Conservation (phyloP, 2,329 filamentous ascomycete genomes). For the Paraconiothyrium brasiliense region DNA sequence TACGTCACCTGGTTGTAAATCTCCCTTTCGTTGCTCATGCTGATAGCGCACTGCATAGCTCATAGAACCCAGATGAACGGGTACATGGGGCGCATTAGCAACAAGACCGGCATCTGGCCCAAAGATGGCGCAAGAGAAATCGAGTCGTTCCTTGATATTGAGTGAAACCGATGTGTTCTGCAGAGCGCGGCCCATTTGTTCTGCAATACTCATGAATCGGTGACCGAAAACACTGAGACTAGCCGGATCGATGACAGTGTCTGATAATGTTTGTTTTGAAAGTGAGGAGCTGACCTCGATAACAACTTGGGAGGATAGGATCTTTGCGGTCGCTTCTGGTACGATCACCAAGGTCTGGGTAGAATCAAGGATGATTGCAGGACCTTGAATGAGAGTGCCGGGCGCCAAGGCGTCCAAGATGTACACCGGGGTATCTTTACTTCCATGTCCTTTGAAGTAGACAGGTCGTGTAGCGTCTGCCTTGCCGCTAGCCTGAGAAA, state of each 20-base stretch:
- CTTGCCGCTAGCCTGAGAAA: not conserved
- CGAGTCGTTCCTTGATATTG: constrained; percentile 55
- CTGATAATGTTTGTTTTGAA: not conserved
- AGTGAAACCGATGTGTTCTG: constrained; percentile 65
- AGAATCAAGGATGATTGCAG: constrained; percentile 50
- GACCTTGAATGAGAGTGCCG: constrained; percentile 35
- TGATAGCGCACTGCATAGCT: constrained; percentile 54
- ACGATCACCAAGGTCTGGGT: constrained; percentile 59
- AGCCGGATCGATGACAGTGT: constrained; percentile 18
- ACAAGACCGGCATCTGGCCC: constrained; percentile 54
- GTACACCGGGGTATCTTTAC: constrained; percentile 31
- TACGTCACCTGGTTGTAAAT: constrained; percentile 39
- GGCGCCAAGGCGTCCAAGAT: constrained; percentile 29
- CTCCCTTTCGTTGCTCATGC: constrained; percentile 37
- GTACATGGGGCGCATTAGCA: constrained; percentile 55
- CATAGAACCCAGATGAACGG: constrained; percentile 57
- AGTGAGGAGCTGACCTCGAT: constrained; percentile 39
- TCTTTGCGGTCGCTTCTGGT: constrained; percentile 48
- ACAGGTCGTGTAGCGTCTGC: constrained; percentile 20
- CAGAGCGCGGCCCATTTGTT: constrained; percentile 67
- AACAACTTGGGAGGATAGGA: constrained; percentile 52
- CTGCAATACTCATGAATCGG: constrained; percentile 67
- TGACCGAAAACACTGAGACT: constrained; percentile 42
- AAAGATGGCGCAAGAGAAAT: constrained; percentile 58
- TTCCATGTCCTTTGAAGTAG: constrained; percentile 35